phyloP scores from a whole-genome alignment of 345 rosid species.

The Melaleuca alternifolia region DNA sequence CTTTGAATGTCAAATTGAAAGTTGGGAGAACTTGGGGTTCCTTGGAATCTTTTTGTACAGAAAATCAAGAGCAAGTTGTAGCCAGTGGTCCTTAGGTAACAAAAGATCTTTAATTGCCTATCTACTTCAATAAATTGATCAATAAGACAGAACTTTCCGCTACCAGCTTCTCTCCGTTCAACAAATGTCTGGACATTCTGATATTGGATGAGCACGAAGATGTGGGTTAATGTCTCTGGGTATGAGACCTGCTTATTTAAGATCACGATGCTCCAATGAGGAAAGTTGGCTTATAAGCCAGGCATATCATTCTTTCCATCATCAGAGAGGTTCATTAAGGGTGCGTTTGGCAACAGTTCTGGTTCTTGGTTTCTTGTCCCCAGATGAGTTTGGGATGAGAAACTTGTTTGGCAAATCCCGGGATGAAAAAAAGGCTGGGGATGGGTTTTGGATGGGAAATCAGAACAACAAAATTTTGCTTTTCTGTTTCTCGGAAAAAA shows the following conservation, averaged over 20 bases:
- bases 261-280: neutral
- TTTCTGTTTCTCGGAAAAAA: too few relatives aligned
- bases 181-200: neutral
- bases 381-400: too few relatives aligned
- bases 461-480: too few relatives aligned
- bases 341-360: too few relatives aligned
- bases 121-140: neutral
- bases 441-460: too few relatives aligned
- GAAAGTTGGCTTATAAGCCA: neutral
- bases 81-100: slow-evolving; percentile 8
- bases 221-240: neutral
- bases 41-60: slow-evolving; percentile 48
- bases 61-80: slow-evolving; percentile 4
- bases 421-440: too few relatives aligned
- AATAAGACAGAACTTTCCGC: neutral
- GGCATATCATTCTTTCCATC: neutral
- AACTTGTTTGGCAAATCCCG: too few relatives aligned
- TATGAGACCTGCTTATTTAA: neutral
- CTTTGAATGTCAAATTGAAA: slow-evolving; percentile 72
- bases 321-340: neutral
- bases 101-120: neutral
- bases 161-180: neutral
- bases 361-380: too few relatives aligned
- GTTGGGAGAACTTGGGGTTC: slow-evolving; percentile 97
- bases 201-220: neutral